Conservation (phyloP, 495 filamentous ascomycete genomes). For the Aspergillus panamensis region DNA sequence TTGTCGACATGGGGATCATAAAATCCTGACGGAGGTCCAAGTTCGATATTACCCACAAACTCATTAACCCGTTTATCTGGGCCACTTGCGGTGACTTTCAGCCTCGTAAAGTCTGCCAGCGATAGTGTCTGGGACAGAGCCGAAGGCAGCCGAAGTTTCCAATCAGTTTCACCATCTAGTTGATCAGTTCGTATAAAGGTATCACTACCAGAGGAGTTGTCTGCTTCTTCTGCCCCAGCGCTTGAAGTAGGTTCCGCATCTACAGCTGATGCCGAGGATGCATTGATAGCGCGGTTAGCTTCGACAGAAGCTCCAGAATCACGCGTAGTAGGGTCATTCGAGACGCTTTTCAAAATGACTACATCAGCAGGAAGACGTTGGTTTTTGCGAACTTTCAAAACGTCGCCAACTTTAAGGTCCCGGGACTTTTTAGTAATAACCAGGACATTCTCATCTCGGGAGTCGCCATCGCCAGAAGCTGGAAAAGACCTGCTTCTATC, state of each 20-base stretch:
- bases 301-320: constrained; percentile 22
- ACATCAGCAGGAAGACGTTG: constrained; percentile 93
- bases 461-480: background rate
- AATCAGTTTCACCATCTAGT: constrained; percentile 97
- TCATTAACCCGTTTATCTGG: constrained; percentile 92
- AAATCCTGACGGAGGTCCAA: constrained; percentile 39
- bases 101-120: constrained; percentile 62
- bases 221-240: constrained; percentile 12
- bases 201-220: constrained; percentile 57
- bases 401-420: constrained; percentile 93
- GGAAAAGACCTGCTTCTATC: constrained; percentile 26
- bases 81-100: constrained; percentile 78
- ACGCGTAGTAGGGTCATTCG: constrained; percentile 51
- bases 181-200: constrained; percentile 98
- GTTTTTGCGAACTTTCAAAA: constrained; percentile 85
- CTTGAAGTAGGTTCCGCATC: constrained; percentile 12
- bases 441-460: constrained; percentile 17
- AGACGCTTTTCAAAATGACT: constrained; percentile 81
- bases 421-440: constrained; percentile 75
- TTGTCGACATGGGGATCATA: constrained; percentile 47
- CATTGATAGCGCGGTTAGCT: constrained; percentile 20
- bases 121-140: constrained; percentile 73
- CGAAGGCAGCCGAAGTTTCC: constrained; percentile 91
- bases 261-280: background rate
- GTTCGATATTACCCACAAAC: constrained; percentile 81